Base-by-base conservation (phyloP, 164 flowering plant genomes). In the Liquidambar formosana region DNA sequence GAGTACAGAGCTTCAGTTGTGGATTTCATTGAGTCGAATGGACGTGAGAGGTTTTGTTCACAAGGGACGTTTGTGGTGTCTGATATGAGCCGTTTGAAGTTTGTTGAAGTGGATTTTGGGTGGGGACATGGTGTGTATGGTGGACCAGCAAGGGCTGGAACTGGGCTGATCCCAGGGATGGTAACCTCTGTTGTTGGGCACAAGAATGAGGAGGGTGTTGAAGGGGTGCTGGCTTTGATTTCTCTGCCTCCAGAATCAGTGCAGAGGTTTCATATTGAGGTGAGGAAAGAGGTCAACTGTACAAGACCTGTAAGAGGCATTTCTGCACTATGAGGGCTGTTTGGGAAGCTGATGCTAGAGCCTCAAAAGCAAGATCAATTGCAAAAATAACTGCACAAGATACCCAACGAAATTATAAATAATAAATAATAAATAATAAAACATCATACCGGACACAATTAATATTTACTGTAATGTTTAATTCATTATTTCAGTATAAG, bases 11-110 rank as follows among this genome's bases (percentile, higher is more conserved):
- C 57, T n/a, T 79, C 79, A 5, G 71, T 79, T 15, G 41, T 72
- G 63, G 78, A 78, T 63, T 71, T 78, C 13, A 64, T 78, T n/a
- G 81, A 71, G 61, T 27, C 51, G 16, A 79, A 73, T 45, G 75
- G 70, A 23, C 27, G 75, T 6, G 69, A 70, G n/a, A 64, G 68
- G 8, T 75, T 61, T 52, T 47, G 71, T 10, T 11, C 11, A 27
- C 61, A 59, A 18, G 57, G 73, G 27, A 68, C 63, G 4, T 75
- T 67, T 61, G 58, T 71, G 4, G 79, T 73, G 5, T 73, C 82
- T 1, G 79, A 79, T 59, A 56, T 64, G 67, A 68, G 56, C 22
- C 65, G 66, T 66, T 45, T 73, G 49, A 60, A 65, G 57, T 77
- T 73, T 59, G 71, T 11, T 1, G 68, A 77, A 22, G 66, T 73